These are phyloP conservation scores for Cubamyces sp. DNA, from an alignment of 768 basidiomycete genomes.

Conservation along the genomic window DNA sequence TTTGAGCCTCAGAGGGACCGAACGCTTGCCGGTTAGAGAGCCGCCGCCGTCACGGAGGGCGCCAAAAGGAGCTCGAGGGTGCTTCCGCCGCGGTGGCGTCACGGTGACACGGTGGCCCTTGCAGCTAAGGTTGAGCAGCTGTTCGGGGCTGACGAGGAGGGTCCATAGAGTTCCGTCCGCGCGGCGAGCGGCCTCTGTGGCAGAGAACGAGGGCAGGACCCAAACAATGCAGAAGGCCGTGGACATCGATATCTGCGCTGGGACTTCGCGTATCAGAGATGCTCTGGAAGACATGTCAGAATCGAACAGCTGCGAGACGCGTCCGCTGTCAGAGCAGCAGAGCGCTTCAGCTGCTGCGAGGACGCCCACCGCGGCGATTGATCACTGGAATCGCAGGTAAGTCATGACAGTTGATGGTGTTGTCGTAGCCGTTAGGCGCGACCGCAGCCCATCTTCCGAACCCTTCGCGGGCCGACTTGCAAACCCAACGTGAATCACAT, in stretches of 20 bases:
- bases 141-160: neutral
- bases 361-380: neutral
- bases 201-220: neutral
- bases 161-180: slow-evolving; percentile 2
- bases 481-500: too few species aligned
- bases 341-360: neutral
- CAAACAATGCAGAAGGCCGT: neutral
- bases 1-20: slow-evolving; percentile 10
- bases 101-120: neutral
- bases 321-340: slow-evolving; percentile 1
- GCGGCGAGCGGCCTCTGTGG: neutral
- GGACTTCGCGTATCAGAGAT: slow-evolving; percentile 11
- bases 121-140: neutral
- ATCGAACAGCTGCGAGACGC: slow-evolving; percentile 3
- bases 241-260: neutral
- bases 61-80: neutral
- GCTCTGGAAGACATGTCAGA: slow-evolving; percentile 1
- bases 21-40: neutral
- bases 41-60: slow-evolving; percentile 1
- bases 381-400: neutral
- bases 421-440: neutral
- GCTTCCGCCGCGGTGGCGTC: neutral
- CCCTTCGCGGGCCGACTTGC: too few species aligned
- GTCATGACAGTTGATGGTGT: neutral
- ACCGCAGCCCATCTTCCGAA: too few species aligned